Evolutionary conservation across 2,329 filamentous ascomycete genomes (phyloP).

Genomic region (Chaetomiaceae sp.): DNA sequence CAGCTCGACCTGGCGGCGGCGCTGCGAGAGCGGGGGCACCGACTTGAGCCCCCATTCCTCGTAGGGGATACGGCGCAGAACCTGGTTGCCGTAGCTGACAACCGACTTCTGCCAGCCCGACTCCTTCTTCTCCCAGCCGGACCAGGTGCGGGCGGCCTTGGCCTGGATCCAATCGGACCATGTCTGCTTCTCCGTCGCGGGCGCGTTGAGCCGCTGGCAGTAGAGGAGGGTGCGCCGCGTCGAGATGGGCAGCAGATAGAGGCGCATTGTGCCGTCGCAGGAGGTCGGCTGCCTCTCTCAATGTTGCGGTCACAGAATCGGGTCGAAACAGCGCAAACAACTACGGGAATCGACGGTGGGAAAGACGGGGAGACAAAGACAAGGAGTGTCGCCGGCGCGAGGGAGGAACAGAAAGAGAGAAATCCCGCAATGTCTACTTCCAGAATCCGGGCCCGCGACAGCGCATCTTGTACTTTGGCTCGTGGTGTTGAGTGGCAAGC

Average conservation of each 20-base stretch:
- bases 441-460: constrained; percentile 5
- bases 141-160: constrained; percentile 74
- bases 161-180: constrained; percentile 64
- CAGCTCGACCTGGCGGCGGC: constrained; percentile 59
- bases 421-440: constrained; percentile 11
- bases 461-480: constrained; percentile 17
- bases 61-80: constrained; percentile 83
- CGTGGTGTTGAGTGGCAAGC: constrained; percentile 15
- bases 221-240: constrained; percentile 88
- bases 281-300: constrained; percentile 3
- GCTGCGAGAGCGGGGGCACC: constrained; percentile 73
- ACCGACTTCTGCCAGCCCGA: constrained; percentile 84
- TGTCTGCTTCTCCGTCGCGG: constrained; percentile 49
- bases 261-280: constrained; percentile 59
- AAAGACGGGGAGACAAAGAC: too few relatives aligned
- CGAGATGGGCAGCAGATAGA: constrained; percentile 91
- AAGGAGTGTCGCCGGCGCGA: background rate
- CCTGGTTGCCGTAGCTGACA: constrained; percentile 79
- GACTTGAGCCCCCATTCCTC: constrained; percentile 98
- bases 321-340: too few relatives aligned
- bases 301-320: too few relatives aligned
- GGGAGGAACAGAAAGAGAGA: constrained; percentile 5
- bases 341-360: too few relatives aligned
- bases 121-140: constrained; percentile 79
- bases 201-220: constrained; percentile 68